Evolutionary conservation across 179 eudicot genomes (phyloP).

Genomic region (Beta lomatogona): DNA sequence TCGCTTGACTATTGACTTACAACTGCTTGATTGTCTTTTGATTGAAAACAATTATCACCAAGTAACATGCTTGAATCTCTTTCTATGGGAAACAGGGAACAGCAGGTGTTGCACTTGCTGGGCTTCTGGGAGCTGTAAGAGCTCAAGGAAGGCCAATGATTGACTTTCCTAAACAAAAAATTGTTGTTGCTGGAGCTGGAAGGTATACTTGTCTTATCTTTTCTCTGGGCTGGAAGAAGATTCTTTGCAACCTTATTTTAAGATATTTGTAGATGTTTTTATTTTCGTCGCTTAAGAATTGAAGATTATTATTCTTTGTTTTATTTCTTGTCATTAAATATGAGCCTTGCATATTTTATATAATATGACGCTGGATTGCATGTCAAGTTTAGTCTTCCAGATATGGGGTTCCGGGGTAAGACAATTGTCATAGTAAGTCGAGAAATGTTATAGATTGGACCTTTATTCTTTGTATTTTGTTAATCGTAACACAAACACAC

Average conservation of each 20-base stretch:
- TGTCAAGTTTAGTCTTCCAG: background rate
- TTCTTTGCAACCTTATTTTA: background rate
- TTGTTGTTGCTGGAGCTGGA: slow-evolving; percentile 99
- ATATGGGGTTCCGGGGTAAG: background rate
- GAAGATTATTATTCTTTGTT: background rate
- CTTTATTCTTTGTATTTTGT: background rate
- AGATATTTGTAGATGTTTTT: background rate
- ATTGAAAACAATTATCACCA: background rate
- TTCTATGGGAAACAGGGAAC: slow-evolving; percentile 62
- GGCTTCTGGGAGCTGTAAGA: slow-evolving; percentile 97
- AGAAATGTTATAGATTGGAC: background rate
- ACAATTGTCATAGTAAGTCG: background rate
- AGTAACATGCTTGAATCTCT: slow-evolving; percentile 17
- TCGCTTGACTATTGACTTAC: background rate
- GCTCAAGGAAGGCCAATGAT: slow-evolving; percentile 97
- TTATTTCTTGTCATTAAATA: background rate
- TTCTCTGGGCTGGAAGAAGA: background rate
- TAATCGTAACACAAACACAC: background rate
- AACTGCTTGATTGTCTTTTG: background rate
- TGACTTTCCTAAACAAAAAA: slow-evolving; percentile 92
- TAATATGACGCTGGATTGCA: background rate
- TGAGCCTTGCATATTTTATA: background rate
- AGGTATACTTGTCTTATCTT: slow-evolving; percentile 51
- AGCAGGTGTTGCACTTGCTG: slow-evolving; percentile 99
- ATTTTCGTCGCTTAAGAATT: background rate